Evolutionary conservation across 805 yeast species (phyloP), one percentile per base, ranked within the genome.

Genomic region (Wickerhamomyces chaumierensis): DNA sequence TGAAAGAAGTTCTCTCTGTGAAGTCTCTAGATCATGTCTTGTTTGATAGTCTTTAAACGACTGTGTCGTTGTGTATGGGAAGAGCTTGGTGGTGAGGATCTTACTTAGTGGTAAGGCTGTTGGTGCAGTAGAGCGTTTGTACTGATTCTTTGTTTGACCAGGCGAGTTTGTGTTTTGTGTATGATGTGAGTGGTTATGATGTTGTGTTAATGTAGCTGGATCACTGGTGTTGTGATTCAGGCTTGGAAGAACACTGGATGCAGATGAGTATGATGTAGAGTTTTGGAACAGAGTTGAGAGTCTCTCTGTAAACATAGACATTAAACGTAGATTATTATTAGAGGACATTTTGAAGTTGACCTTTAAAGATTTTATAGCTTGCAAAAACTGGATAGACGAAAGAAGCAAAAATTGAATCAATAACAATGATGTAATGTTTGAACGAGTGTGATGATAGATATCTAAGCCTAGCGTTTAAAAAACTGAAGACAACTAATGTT

Each of bases 101-200:
- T 73, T 71, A 18, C 62, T 55, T 6, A 80, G 43, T 0, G 87
- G 85, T 0, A 79, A 69, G 0, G 85, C 83, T 0, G 79, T 66
- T 1, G 88, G 88, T 18, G 80, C 75, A 0, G 79, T 75, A 0
- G 85, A 66, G 19, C 77, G 52, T 42, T 58, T 68, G 47, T 73
- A 75, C n/a, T 25, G 29, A 11, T 25, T 21, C 23, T 21, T 9
- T 7, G 23, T 21, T 21, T n/a, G n/a, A n/a, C n/a, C n/a, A n/a
- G n/a, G n/a, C n/a, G 25, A 7, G 25, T 6, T 11, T 21, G 25
- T 21, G 25, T 21, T 21, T 21, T 6, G 11, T 21, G 25, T 21
- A 21, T 11, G 11, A 7, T 21, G 25, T 21, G 25, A 7, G 25
- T 21, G 25, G 25, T 21, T 6, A 21, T 21, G 25, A 21, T 6